These are phyloP conservation scores for Xylariaceae sp. DNA, from an alignment of 2,329 filamentous ascomycete species.

Conservation along the genomic window DNA sequence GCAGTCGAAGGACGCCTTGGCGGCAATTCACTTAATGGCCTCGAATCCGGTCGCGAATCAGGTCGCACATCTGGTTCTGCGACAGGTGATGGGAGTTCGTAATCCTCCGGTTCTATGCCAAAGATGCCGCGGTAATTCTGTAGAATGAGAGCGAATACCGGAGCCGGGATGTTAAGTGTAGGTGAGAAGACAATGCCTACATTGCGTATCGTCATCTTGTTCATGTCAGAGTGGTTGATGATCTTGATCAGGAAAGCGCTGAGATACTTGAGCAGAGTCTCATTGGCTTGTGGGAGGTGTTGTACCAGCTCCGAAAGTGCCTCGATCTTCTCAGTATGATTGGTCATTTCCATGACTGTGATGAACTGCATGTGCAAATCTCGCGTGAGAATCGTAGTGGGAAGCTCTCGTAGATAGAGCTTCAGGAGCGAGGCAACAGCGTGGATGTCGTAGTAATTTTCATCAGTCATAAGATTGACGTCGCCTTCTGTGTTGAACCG, in stretches of 20 bases:
- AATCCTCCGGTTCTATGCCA: constrained; percentile 61
- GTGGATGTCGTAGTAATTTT: constrained; percentile 89
- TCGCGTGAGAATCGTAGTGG: constrained; percentile 82
- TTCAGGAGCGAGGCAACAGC: constrained; percentile 92
- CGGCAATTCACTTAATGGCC: constrained; percentile 29
- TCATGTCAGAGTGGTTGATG: constrained; percentile 80
- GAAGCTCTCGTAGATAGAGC: constrained; percentile 86
- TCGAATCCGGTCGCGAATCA: constrained; percentile 27
- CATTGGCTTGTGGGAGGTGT: constrained; percentile 73
- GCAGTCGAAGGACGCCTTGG: constrained; percentile 46
- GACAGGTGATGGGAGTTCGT: constrained; percentile 48
- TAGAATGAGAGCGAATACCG: constrained; percentile 88
- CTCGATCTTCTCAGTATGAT: constrained; percentile 68
- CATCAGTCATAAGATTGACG: constrained; percentile 76
- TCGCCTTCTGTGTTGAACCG: constrained; percentile 92
- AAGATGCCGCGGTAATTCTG: constrained; percentile 89
- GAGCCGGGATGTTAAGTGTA: constrained; percentile 91
- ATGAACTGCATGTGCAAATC: constrained; percentile 89
- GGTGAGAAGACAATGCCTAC: constrained; percentile 98
- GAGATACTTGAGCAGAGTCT: constrained; percentile 74
- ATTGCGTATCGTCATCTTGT: constrained; percentile 98
- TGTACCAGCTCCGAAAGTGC: constrained; percentile 74
- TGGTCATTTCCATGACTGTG: constrained; percentile 71
- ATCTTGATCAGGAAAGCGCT: constrained; percentile 87
- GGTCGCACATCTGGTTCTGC: constrained; percentile 28